Evolutionary conservation across 2,329 filamentous ascomycete genomes (phyloP), one percentile per base, ranked within the genome.

Genomic region (Trichoderma hamatum): DNA sequence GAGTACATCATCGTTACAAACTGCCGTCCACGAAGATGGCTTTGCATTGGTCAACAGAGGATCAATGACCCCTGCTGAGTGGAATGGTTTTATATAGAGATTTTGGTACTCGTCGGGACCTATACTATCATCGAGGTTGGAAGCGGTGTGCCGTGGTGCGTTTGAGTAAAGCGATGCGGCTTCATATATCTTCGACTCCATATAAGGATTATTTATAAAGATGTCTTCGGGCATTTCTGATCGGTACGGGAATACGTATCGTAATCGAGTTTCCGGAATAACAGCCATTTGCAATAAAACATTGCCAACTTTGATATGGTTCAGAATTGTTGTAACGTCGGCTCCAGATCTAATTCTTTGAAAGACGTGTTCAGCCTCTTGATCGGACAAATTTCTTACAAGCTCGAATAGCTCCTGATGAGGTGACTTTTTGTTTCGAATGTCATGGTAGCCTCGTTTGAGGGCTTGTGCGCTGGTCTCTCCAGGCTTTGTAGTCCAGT

Each of bases 191-290:
- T 69, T 39, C 9, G 72, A 71, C 1, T 63, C 11, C 9, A 75
- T 59, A 30, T 77, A 75, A 2, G 72, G 71, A 39, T 74, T 75
- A 43, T 72, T 46, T 13, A 21, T 67, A 24, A 71, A 39, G 14
- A 78, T 69, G 21, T 70, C 74, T 3, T 70, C 61, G 1, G 78
- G 79, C 67, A 71, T 69, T 39, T 63, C 26, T 19, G 61, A 30
- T 14, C 28, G 34, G 54, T 78, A 79, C 1, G 78, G 79, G 49
- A 81, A 80, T 54, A 78, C 75, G 64, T 77, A 80, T 30, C 78
- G 77, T 43, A 73, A 76, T 5, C 77, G 72, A 9, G 76, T 72
- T 66, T 80, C 78, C 16, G 79, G 77, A 0, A 71, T 65, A 11
- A 80, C 67, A 3, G 76, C 73, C 21, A 79, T 71, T 70, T 80